Percentiles rank a stretch among this genome's conserved stretches.
These are phyloP conservation scores for Monsonia emarginata DNA, from an alignment of 441 rosid genomes.

Conservation along the genomic window DNA sequence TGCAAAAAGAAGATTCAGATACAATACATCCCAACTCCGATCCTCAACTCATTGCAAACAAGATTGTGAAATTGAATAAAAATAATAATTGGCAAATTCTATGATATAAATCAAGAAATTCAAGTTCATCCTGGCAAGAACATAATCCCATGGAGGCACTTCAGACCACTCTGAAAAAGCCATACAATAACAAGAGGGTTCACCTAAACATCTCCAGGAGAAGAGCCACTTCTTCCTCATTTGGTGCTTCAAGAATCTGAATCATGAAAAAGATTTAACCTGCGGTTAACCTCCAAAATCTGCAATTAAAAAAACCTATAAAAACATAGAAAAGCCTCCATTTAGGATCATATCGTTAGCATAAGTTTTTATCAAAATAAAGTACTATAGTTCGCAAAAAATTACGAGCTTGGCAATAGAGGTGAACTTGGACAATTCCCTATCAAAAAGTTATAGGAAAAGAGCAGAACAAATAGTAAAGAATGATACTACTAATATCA, in stretches of 20 bases:
- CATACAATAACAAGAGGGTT: conserved; percentile 22
- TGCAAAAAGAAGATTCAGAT: conserved; percentile 8
- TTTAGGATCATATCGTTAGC: neutral
- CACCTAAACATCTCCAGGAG: conserved; percentile 84
- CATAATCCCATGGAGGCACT: conserved; percentile 2
- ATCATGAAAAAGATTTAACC: conserved; percentile 30
- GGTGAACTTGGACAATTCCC: neutral
- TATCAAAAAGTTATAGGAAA: neutral
- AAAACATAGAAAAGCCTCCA: neutral
- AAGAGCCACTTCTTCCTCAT: conserved; percentile 76
- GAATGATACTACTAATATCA: neutral
- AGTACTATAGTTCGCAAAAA: neutral
- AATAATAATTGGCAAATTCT: neutral
- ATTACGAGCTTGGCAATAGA: neutral
- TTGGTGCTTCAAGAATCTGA: conserved; percentile 96
- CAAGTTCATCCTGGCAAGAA: neutral
- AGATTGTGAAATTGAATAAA: neutral
- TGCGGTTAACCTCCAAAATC: conserved; percentile 22
- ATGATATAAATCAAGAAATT: neutral
- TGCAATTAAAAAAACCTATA: conserved; percentile 15
- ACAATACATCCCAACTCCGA: conserved; percentile 12
- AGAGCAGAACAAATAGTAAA: neutral
- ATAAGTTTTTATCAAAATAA: neutral
- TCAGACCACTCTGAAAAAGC: conserved; percentile 7
- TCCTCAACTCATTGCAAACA: neutral